Conservation (phyloP, 1,139 yeast species). For the Hyphopichia burtonii region DNA sequence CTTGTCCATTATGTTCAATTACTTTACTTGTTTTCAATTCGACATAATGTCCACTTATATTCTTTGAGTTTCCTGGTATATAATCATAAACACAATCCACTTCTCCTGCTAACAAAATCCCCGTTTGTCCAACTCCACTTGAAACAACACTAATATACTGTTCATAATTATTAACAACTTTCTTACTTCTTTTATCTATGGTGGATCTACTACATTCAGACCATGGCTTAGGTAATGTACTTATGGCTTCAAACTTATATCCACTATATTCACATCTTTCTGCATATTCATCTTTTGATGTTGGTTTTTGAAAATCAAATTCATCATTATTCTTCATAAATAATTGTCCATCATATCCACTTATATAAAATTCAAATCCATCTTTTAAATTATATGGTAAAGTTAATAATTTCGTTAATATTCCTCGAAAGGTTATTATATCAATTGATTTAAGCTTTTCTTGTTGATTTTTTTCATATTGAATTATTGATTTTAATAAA, state of each 20-base stretch:
- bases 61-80: conserved; percentile 49
- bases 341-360: conserved; percentile 77
- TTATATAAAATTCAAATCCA: conserved; percentile 61
- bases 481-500: conserved; percentile 52
- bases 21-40: conserved; percentile 76
- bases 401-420: conserved; percentile 66
- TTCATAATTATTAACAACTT: conserved; percentile 64
- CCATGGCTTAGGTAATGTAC: conserved; percentile 80
- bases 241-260: conserved; percentile 79
- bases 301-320: conserved; percentile 25
- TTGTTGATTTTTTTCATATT: conserved; percentile 51
- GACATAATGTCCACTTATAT: conserved; percentile 69
- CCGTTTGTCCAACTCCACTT: conserved; percentile 78
- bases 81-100: conserved; percentile 88
- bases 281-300: conserved; percentile 25
- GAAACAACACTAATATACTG: conserved; percentile 77
- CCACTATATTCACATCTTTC: conserved; percentile 61
- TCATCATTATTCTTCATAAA: conserved; percentile 67
- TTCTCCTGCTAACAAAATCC: conserved; percentile 80
- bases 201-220: conserved; percentile 59
- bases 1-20: conserved; percentile 52
- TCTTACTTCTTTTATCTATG: conserved; percentile 63
- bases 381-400: conserved; percentile 59
- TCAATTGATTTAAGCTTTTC: conserved; percentile 53
- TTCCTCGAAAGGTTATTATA: conserved; percentile 80